Base-by-base conservation (phyloP, 2,329 filamentous ascomycete species). In the Stagonosporopsis tanaceti region DNA sequence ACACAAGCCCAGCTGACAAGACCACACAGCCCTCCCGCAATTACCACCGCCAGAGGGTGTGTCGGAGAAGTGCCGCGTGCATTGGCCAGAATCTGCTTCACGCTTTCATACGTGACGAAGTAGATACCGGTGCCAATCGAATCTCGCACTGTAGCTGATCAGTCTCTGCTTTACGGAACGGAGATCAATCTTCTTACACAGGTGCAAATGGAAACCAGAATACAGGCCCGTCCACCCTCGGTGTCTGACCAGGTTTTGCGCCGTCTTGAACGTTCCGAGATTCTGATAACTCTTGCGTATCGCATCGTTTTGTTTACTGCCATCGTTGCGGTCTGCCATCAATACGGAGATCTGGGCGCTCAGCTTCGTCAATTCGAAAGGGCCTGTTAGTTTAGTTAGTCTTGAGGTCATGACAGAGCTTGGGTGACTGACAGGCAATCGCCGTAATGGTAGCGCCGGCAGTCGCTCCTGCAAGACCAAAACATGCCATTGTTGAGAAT, bases 281-380 rank as follows among this genome's bases (percentile, higher is more conserved):
- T 91, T 90, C 74, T 90, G 87, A 71, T 92, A 92, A 75, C 87
- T 92, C 53, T 75, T 73, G 47, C 75, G 70, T 37, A 77, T 66
- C 9, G 70, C 68, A 38, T 77, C 75, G 45, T 76, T 74, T 40
- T 70, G 67, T 64, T 69, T 65, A 25, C 66, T 64, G 62, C 73
- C 71, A 48, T 82, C 83, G 63, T 84, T 87, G 66, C 82, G 85
- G 63, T 84, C 81, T 17, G 89, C 89, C 79, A 93, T 86, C 57
- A 94, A 80, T 11, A 93, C 89, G 1, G 92, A 93, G 20, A 95
- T 89, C 75, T 96, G 92, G 15, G 92, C 91, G 74, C 90, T 93
- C 57, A 95, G 82, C 76, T 96, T 96, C n/a, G 91, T 93, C 75
- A 96, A 83, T 76, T 96, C 92, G 72, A 96, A 96, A 1, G 92